Conservation (phyloP, 345 rosid species). For the Eutrema japonicum region DNA sequence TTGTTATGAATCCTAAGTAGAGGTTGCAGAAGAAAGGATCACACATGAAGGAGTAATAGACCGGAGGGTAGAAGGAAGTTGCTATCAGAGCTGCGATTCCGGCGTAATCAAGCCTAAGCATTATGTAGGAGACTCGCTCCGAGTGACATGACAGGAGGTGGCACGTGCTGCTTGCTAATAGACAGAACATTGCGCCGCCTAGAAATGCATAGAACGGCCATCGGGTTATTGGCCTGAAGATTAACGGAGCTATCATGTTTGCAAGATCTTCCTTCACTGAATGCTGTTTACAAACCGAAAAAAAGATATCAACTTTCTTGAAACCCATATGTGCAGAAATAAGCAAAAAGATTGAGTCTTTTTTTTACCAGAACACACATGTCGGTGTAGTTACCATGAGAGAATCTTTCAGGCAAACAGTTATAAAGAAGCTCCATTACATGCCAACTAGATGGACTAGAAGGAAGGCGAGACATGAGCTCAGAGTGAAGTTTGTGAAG, state of each 20-base stretch:
- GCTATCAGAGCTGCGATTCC: conserved; percentile 89
- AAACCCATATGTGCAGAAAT: background rate
- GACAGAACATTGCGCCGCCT: conserved; percentile 97
- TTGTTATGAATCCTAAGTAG: conserved; percentile 81
- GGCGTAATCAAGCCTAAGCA: conserved; percentile 91
- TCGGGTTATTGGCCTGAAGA: conserved; percentile 75
- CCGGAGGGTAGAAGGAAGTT: conserved; percentile 89
- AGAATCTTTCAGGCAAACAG: conserved; percentile 86
- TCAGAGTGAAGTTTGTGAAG: conserved; percentile 69
- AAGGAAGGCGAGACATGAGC: conserved; percentile 69
- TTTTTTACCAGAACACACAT: conserved; percentile 79
- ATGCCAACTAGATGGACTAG: conserved; percentile 82
- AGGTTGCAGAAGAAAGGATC: conserved; percentile 88
- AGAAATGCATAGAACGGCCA: conserved; percentile 94
- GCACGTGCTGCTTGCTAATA: conserved; percentile 85
- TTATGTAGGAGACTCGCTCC: conserved; percentile 70
- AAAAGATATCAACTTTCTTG: conserved; percentile 1
- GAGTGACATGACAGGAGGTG: conserved; percentile 96
- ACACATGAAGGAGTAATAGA: conserved; percentile 95
- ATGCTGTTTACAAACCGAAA: conserved; percentile 46
- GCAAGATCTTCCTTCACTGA: conserved; percentile 73
- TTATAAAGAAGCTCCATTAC: conserved; percentile 77
- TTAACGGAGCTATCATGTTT: conserved; percentile 74
- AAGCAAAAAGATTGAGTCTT: background rate
- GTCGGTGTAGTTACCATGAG: conserved; percentile 69